phyloP scores from a whole-genome alignment of 148 eudicot species.

The Heliamphora exappendiculata region DNA sequence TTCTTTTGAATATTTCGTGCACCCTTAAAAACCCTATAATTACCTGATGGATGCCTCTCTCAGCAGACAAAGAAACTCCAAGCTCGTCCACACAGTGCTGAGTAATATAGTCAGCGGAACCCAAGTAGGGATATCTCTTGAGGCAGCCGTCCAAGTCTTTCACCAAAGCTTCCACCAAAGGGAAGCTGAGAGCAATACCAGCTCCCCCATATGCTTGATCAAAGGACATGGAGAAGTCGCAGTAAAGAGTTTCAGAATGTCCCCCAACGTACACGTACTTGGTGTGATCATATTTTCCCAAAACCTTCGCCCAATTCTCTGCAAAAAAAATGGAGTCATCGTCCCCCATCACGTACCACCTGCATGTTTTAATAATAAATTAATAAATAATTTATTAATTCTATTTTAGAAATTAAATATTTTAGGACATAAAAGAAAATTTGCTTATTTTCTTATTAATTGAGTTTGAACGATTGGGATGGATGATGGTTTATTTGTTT shows the following conservation, averaged over 20 bases:
- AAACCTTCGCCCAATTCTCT: slow-evolving; percentile 28
- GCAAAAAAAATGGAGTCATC: slow-evolving; percentile 29
- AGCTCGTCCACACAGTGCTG: slow-evolving; percentile 27
- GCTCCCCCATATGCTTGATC: slow-evolving; percentile 33
- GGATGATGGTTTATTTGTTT: too few species aligned
- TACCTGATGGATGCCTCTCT: slow-evolving; percentile 34
- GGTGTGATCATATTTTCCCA: slow-evolving; percentile 24
- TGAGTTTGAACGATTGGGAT: too few species aligned
- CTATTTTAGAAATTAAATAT: background rate
- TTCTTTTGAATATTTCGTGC: too few species aligned
- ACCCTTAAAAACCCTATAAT: too few species aligned
- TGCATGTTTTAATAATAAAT: too few species aligned
- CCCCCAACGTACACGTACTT: slow-evolving; percentile 30
- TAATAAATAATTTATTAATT: too few species aligned
- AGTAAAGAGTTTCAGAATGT: slow-evolving; percentile 19
- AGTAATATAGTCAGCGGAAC: slow-evolving; percentile 12
- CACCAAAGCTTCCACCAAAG: slow-evolving; percentile 22
- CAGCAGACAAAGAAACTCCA: slow-evolving; percentile 25
- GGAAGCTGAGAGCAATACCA: slow-evolving; percentile 29
- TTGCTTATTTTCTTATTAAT: background rate
- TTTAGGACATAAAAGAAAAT: background rate
- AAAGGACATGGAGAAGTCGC: slow-evolving; percentile 18
- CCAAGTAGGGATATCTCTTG: slow-evolving; percentile 9
- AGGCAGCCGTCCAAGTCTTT: slow-evolving; percentile 20
- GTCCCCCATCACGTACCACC: slow-evolving; percentile 29